These are phyloP conservation scores for Mycogone perniciosa DNA, from an alignment of 2,329 filamentous ascomycete species.

Conservation along the genomic window DNA sequence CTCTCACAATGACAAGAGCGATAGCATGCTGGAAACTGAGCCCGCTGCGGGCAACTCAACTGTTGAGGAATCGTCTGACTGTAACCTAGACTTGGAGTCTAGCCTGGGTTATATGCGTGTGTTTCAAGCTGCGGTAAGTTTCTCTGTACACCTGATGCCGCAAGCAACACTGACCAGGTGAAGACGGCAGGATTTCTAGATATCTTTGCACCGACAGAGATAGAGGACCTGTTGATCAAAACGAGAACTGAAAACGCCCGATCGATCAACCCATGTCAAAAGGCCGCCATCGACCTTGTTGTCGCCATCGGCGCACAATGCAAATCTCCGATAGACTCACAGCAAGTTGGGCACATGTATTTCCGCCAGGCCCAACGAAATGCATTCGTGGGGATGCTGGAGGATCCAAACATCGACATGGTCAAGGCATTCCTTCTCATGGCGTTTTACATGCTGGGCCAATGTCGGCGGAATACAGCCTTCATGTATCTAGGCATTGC, in stretches of 20 bases:
- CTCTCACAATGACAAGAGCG: constrained; percentile 43
- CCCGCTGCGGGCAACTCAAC: constrained; percentile 11
- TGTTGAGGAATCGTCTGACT: not conserved
- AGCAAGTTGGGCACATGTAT: constrained; percentile 29
- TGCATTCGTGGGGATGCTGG: constrained; percentile 45
- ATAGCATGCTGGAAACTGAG: constrained; percentile 47
- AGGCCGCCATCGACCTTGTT: constrained; percentile 32
- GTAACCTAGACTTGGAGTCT: constrained; percentile 15
- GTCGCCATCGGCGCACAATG: constrained; percentile 49
- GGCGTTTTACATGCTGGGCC: constrained; percentile 54
- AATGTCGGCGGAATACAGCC: constrained; percentile 52
- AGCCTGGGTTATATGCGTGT: constrained; percentile 13
- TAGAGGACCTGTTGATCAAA: constrained; percentile 19
- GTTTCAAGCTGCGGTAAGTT: constrained; percentile 19
- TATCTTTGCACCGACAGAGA: constrained; percentile 24
- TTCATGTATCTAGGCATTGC: constrained; percentile 60
- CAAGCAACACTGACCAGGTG: not conserved
- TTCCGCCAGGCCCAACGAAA: constrained; percentile 43
- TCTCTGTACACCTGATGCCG: not conserved
- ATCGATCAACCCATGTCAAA: constrained; percentile 6
- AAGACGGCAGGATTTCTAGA: constrained; percentile 31
- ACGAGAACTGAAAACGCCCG: constrained; percentile 6
- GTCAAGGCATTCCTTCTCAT: constrained; percentile 48
- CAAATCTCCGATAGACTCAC: constrained; percentile 21
- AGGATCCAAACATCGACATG: constrained; percentile 47